Percentiles rank a stretch among this genome's conserved stretches.
phyloP scores from a whole-genome alignment of 192 early-diverging fungal genomes.

The Coemansia sp. region DNA sequence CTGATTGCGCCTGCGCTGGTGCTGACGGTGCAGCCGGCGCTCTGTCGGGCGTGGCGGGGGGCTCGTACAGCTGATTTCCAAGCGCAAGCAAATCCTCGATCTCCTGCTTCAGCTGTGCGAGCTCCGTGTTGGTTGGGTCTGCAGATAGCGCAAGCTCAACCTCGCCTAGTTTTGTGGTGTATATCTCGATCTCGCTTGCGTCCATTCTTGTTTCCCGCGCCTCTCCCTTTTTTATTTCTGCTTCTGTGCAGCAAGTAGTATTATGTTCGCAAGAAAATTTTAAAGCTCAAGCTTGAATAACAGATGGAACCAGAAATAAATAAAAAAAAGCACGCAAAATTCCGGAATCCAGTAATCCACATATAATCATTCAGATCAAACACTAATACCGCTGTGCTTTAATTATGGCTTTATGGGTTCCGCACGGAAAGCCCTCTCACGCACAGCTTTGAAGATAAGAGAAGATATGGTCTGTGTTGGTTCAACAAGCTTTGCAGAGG shows the following conservation, averaged over 20 bases:
- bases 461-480: too few species aligned
- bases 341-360: too few species aligned
- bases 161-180: conserved; percentile 36
- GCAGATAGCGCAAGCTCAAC: conserved; percentile 47
- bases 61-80: conserved; percentile 20
- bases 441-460: too few species aligned
- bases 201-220: conserved; percentile 21
- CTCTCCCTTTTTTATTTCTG: not conserved
- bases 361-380: not conserved
- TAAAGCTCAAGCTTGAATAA: not conserved
- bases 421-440: too few species aligned
- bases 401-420: not conserved
- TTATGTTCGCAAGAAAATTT: not conserved
- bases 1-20: not conserved
- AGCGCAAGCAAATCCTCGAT: conserved; percentile 38
- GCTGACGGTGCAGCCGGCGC: conserved; percentile 4
- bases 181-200: conserved; percentile 36
- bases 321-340: too few species aligned
- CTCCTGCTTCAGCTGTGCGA: conserved; percentile 40
- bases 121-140: conserved; percentile 41
- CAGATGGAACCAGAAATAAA: too few species aligned
- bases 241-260: not conserved
- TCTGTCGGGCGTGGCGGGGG: not conserved
- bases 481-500: too few species aligned
- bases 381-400: not conserved